A percentile compares a stretch with the other conserved stretches of the same genome.
Evolutionary conservation across 345 rosid species (phyloP).

Genomic region (Aquilaria yunnanensis): DNA sequence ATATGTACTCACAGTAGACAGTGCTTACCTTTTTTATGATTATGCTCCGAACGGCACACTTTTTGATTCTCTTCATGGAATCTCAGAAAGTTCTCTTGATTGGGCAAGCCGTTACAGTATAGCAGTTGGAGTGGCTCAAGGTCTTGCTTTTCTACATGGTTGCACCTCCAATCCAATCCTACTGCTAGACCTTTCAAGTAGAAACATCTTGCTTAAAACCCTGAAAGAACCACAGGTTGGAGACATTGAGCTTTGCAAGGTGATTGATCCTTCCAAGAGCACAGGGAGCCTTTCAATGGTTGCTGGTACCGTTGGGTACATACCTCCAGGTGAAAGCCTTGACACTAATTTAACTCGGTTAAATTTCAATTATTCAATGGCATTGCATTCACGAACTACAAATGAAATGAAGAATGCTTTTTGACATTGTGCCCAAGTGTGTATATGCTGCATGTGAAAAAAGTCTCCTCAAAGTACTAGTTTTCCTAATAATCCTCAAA

Average conservation of each 20-base stretch:
- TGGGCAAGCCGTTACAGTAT: slow-evolving; percentile 87
- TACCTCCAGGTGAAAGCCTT: slow-evolving; percentile 67
- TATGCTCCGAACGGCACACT: slow-evolving; percentile 53
- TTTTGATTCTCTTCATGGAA: slow-evolving; percentile 52
- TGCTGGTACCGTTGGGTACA: slow-evolving; percentile 84
- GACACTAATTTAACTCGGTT: background rate
- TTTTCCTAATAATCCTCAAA: background rate
- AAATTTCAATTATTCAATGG: background rate
- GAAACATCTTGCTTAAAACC: slow-evolving; percentile 67
- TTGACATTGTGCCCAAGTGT: background rate
- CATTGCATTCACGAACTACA: background rate
- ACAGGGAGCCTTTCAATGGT: slow-evolving; percentile 77
- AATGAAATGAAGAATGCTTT: background rate
- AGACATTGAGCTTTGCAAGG: slow-evolving; percentile 82
- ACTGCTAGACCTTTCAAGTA: slow-evolving; percentile 77
- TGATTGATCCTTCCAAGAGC: slow-evolving; percentile 77
- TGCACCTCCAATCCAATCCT: slow-evolving; percentile 53
- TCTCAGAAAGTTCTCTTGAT: slow-evolving; percentile 38
- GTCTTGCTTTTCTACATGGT: slow-evolving; percentile 76
- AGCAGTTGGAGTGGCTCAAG: slow-evolving; percentile 85
- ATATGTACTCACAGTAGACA: slow-evolving; percentile 53
- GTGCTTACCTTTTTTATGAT: slow-evolving; percentile 73
- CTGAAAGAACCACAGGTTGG: slow-evolving; percentile 71
- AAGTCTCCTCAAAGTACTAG: background rate
- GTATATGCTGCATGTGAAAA: background rate